Conservation (phyloP, 306 rosid species). For the Mimosa pudica region DNA sequence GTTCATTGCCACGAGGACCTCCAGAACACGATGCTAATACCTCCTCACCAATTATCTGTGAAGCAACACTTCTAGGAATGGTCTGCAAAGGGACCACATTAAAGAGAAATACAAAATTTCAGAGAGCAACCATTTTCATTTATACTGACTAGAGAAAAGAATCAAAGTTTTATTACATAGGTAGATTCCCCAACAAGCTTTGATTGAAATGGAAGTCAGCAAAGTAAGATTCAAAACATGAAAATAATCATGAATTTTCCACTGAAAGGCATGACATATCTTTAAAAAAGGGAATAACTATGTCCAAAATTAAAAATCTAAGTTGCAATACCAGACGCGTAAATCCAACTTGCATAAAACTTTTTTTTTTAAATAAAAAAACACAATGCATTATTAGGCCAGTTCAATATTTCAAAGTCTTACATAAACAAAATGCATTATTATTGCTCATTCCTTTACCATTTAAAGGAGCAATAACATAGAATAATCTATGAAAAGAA, state of each 20-base stretch:
- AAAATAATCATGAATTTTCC: background rate
- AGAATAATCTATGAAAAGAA: background rate
- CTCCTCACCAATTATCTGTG: conserved; percentile 73
- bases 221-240: background rate
- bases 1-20: conserved; percentile 89
- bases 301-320: background rate
- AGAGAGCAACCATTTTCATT: conserved; percentile 9
- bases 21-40: conserved; percentile 71
- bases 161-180: conserved; percentile 14
- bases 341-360: background rate
- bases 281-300: background rate
- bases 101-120: conserved; percentile 25
- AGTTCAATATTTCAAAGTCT: conserved; percentile 2
- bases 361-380: background rate
- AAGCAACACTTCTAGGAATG: conserved; percentile 57
- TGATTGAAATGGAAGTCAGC: background rate
- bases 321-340: background rate
- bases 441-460: background rate
- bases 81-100: conserved; percentile 49
- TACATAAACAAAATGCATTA: background rate
- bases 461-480: conserved; percentile 7
- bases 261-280: background rate
- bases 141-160: conserved; percentile 9
- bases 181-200: background rate
- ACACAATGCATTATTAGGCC: background rate